These are phyloP conservation scores for Gossypium anomalum DNA, from an alignment of 345 rosid species.

Conservation along the genomic window DNA sequence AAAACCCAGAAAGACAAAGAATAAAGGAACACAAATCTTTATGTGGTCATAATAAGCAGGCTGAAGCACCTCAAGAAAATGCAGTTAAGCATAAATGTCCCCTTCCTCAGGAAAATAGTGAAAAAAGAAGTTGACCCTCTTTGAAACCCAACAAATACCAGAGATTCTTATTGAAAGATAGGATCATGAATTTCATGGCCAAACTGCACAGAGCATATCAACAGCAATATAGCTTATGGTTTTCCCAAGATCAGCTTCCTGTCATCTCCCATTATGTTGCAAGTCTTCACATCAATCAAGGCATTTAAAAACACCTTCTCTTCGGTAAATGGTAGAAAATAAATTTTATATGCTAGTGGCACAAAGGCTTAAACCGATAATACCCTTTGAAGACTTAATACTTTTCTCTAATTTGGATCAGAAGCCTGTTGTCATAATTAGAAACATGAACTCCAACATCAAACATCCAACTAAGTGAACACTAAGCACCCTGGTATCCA, in stretches of 20 bases:
- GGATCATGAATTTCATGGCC: slow-evolving; percentile 1
- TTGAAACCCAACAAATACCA: neutral
- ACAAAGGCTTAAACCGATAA: neutral
- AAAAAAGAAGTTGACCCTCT: too few relatives aligned
- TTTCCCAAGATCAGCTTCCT: slow-evolving; percentile 1
- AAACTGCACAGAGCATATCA: neutral
- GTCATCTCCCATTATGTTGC: neutral
- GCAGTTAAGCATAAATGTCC: neutral
- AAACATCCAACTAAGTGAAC: neutral
- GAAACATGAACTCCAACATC: slow-evolving; percentile 4
- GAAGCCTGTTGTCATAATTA: neutral
- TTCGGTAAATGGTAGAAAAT: neutral
- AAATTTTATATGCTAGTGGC: neutral
- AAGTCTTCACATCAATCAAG: neutral
- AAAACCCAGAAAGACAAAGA: neutral
- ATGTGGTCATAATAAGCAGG: neutral
- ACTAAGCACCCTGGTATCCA: neutral
- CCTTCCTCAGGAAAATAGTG: too few relatives aligned
- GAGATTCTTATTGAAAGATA: neutral
- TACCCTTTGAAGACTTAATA: neutral
- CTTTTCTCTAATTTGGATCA: neutral
- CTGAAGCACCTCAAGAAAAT: neutral
- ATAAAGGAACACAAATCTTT: neutral
- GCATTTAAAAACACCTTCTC: neutral
- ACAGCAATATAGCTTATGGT: neutral